Evolutionary conservation across 192 early-diverging fungal species (phyloP).

Genomic region (Kickxella alabastrina): DNA sequence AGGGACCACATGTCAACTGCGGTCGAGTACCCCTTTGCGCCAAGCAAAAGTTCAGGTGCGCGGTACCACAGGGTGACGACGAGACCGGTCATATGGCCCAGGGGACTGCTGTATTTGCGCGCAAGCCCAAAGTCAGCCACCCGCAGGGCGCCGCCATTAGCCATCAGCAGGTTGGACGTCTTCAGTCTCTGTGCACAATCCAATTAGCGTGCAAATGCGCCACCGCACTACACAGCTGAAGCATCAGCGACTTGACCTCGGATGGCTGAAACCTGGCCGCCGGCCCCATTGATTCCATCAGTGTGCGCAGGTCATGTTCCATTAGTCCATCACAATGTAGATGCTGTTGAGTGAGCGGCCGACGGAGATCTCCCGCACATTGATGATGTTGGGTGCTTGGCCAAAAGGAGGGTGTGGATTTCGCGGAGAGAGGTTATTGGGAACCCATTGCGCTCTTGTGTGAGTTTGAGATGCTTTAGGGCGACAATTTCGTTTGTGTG

Average conservation of each 20-base stretch:
- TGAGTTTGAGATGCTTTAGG: constrained; percentile 72
- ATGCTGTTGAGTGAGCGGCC: constrained; percentile 61
- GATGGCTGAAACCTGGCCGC: constrained; percentile 72
- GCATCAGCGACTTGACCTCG: constrained; percentile 77
- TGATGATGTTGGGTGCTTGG: constrained; percentile 82
- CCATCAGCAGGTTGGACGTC: constrained; percentile 76
- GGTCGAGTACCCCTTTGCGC: constrained; percentile 78
- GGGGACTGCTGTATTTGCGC: constrained; percentile 77
- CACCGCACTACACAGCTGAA: constrained; percentile 75
- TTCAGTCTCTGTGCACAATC: constrained; percentile 93
- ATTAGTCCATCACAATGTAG: constrained; percentile 98
- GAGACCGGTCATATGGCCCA: constrained; percentile 77
- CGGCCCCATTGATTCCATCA: constrained; percentile 92
- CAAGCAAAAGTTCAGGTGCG: constrained; percentile 89
- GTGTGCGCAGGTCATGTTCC: constrained; percentile 87
- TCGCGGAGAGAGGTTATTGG: constrained; percentile 77
- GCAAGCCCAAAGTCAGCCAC: constrained; percentile 98
- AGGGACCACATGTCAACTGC: constrained; percentile 95
- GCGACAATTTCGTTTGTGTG: constrained; percentile 76
- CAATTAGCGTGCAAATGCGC: constrained; percentile 81
- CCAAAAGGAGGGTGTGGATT: constrained; percentile 67
- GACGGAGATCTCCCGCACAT: constrained; percentile 74
- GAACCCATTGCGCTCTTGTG: constrained; percentile 75
- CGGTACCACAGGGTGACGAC: constrained; percentile 98
- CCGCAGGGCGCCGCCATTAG: constrained; percentile 76